A percentile compares a stretch with the other conserved stretches of the same genome.
Conservation (phyloP, 2,329 filamentous ascomycete genomes). For the Epichloe amarillans region DNA sequence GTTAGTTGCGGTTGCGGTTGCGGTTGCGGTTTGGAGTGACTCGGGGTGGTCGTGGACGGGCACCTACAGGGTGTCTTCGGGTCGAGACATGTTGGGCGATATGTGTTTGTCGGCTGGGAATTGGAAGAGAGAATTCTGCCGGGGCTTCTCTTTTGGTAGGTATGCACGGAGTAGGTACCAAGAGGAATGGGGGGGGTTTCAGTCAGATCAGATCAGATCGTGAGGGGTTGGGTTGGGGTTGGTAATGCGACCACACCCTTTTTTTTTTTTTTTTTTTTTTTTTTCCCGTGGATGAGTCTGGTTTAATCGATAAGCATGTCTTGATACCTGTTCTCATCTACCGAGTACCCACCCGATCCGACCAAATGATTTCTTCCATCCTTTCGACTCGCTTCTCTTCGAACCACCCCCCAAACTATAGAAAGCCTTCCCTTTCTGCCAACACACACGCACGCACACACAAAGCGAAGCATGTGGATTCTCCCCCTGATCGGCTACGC, state of each 20-base stretch:
- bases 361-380: no score
- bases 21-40: not conserved
- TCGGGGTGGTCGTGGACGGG: constrained; percentile 6
- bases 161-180: no score
- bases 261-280: not conserved
- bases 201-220: not conserved
- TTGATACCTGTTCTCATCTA: no score
- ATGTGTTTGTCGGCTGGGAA: not conserved
- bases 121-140: no score
- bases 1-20: not conserved
- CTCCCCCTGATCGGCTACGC: constrained; percentile 85
- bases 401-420: not conserved
- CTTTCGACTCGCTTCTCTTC: not conserved
- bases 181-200: no score
- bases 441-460: not conserved
- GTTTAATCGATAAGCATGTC: constrained; percentile 9
- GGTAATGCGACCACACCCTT: not conserved
- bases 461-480: constrained; percentile 65
- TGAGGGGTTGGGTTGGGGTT: not conserved
- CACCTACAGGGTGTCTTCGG: constrained; percentile 80
- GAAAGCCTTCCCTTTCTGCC: not conserved
- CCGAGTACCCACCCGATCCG: no score
- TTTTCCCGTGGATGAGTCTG: constrained; percentile 1
- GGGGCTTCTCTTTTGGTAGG: no score
- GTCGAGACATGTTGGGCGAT: constrained; percentile 68